Base-by-base conservation (phyloP, 768 basidiomycete species). In the Kockovaella imperatae region DNA sequence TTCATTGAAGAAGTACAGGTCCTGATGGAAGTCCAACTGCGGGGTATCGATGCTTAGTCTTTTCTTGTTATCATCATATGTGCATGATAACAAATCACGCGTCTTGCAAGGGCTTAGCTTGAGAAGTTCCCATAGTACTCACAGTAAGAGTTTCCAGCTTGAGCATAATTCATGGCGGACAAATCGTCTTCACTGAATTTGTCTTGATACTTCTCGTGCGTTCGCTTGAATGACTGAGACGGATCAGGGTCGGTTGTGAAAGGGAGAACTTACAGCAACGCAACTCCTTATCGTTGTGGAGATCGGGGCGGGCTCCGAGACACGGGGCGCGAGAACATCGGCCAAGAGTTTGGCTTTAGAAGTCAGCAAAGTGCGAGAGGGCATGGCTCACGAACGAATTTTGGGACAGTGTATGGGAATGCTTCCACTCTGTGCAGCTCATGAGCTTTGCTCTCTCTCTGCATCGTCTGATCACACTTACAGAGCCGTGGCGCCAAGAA, bases 361-460 rank as follows among this genome's bases (percentile, higher is more conserved):
- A 26, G 15, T 18, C 24, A 36, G 23, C 29, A 39, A 32, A 26
- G 25, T 14, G 1, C 23, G 35, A 20, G n/a, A 29, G 36, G 5
- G 39, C 1, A 4, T 13, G 13, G 54, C 79, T 53, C 31, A 64
- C 62, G 69, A 15, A 93, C 83, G 84, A 90, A 97, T 54, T 82
- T 81, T 62, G 93, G 93, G 13, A 96, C 84, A 1, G 89, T 90
- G 72, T 95, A 95, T 0, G 93, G 93, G 68, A 86, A 93, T 49
- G 89, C 91, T 60, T 91, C 87, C 28, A 97, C 80, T 26, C 67
- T 68, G 38, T 5, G 5, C 13, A 29, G 18, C 21, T 32, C 6
- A 45, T 42, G 26, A 15, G 13, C 1, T 13, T 8, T 2, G 8
- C 31, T 34, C 5, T 5, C 4, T 23, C 6, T 6, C 23, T 13